Percentiles rank a stretch among this genome's conserved stretches.
These are phyloP conservation scores for Hibiscus tridactylites DNA, from an alignment of 345 rosid species.

Conservation along the genomic window DNA sequence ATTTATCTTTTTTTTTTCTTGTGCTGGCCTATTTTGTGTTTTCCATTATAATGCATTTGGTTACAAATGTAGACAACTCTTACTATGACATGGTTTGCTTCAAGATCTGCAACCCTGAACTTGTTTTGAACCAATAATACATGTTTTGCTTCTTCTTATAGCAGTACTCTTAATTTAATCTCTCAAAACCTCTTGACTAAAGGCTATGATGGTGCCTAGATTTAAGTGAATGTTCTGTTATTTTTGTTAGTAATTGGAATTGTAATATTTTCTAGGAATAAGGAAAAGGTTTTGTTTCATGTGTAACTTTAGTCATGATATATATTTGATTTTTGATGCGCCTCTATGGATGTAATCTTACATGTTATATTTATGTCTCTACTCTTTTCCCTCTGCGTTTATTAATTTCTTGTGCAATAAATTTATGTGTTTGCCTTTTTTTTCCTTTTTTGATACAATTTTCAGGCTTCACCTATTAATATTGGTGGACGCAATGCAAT, in stretches of 20 bases:
- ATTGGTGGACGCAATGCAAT: constrained; percentile 2
- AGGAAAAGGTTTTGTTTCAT: background rate
- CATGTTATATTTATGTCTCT: background rate
- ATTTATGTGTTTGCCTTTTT: background rate
- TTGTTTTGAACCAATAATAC: background rate
- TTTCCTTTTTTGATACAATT: background rate
- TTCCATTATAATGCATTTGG: background rate
- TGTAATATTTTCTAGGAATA: background rate
- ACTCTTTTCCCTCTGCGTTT: constrained; percentile 57
- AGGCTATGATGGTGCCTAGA: background rate
- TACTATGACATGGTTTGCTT: background rate
- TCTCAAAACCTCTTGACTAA: background rate
- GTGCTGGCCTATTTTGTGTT: too few species aligned
- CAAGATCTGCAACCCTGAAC: background rate
- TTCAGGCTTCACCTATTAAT: constrained; percentile 71
- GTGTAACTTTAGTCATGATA: background rate
- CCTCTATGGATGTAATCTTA: background rate
- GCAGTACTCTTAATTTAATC: background rate
- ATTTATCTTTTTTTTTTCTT: background rate
- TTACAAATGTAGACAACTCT: background rate
- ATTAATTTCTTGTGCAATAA: constrained; percentile 9
- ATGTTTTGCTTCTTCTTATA: background rate
- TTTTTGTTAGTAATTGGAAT: background rate
- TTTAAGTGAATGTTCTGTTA: background rate
- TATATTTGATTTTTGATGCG: background rate